phyloP scores from a whole-genome alignment of 139 green algal species.

The Chlamydomonas sphaeroides region DNA sequence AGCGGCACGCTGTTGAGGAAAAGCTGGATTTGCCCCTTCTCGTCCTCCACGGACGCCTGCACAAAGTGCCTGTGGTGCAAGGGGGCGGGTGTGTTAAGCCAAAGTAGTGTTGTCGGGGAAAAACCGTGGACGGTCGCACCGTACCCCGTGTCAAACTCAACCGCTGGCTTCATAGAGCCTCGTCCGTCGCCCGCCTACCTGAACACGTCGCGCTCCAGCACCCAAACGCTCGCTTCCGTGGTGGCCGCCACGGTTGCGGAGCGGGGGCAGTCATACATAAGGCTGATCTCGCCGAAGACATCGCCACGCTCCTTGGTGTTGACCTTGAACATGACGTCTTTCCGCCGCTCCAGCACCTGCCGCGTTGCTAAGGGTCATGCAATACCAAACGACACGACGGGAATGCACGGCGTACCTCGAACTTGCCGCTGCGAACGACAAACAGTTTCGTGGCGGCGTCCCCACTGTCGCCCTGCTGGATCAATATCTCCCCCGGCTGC shows the following conservation, averaged over 20 bases:
- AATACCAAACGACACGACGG: too few species aligned
- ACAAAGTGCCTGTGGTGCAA: conserved; percentile 86
- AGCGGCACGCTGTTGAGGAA: conserved; percentile 92
- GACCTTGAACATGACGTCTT: conserved; percentile 61
- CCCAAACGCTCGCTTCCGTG: conserved; percentile 84
- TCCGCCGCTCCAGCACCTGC: conserved; percentile 69
- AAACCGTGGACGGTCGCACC: too few species aligned
- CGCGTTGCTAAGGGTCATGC: too few species aligned
- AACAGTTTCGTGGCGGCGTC: conserved; percentile 89
- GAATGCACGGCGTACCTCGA: too few species aligned
- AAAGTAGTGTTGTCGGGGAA: too few species aligned
- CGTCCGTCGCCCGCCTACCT: too few species aligned
- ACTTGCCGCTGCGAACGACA: conserved; percentile 90
- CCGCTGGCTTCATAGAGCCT: too few species aligned
- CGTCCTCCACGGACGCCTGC: conserved; percentile 70
- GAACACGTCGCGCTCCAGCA: conserved; percentile 89
- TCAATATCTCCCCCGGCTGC: conserved; percentile 86
- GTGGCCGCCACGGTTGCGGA: conserved; percentile 91
- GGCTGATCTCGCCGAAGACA: conserved; percentile 67
- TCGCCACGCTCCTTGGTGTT: conserved; percentile 68
- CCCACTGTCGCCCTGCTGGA: conserved; percentile 90
- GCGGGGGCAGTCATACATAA: conserved; percentile 83
- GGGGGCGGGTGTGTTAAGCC: too few species aligned
- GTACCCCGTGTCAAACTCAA: too few species aligned
- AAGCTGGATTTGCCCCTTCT: conserved; percentile 79